Evolutionary conservation across 208 protist species (phyloP).

Genomic region (Trypanosoma theileri): DNA sequence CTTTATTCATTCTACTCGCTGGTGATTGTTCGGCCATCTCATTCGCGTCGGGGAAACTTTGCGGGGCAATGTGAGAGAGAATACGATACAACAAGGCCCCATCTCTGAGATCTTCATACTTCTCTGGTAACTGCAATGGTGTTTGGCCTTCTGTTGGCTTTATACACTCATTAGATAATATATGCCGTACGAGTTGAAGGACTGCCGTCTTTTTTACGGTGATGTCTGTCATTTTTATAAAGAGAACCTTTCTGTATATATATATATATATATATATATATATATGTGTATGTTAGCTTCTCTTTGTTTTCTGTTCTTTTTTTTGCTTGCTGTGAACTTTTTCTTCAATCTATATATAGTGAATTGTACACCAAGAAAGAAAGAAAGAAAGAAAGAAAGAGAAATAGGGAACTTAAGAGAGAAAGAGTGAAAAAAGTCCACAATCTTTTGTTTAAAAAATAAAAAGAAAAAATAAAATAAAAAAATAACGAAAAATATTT

Average conservation of each 20-base stretch:
- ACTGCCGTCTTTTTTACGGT: constrained; percentile 5
- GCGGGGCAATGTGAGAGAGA: constrained; percentile 41
- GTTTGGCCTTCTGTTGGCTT: neutral
- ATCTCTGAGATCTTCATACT: constrained; percentile 41
- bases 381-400: constrained; percentile 10
- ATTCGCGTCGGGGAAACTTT: constrained; percentile 33
- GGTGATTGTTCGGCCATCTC: constrained; percentile 15
- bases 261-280: too few relatives aligned
- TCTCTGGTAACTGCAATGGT: neutral
- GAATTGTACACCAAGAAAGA: constrained; percentile 3
- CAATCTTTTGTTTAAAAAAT: neutral
- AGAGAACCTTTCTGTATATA: too few relatives aligned
- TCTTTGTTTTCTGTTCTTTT: too few relatives aligned
- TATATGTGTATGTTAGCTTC: too few relatives aligned
- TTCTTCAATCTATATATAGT: too few relatives aligned
- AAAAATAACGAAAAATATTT: constrained; percentile 6
- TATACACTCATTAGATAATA: neutral
- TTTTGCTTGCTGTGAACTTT: too few relatives aligned
- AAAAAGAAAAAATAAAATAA: constrained; percentile 11
- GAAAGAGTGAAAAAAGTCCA: constrained; percentile 11
- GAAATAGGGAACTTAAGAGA: constrained; percentile 7
- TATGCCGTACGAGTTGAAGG: constrained; percentile 8
- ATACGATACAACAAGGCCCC: constrained; percentile 41
- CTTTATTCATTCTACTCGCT: constrained; percentile 5
- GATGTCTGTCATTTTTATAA: constrained; percentile 12